Percentiles rank a stretch among this genome's conserved stretches.
These are phyloP conservation scores for Ophiostoma sp. DNA, from an alignment of 2,329 filamentous ascomycete genomes.

Conservation along the genomic window DNA sequence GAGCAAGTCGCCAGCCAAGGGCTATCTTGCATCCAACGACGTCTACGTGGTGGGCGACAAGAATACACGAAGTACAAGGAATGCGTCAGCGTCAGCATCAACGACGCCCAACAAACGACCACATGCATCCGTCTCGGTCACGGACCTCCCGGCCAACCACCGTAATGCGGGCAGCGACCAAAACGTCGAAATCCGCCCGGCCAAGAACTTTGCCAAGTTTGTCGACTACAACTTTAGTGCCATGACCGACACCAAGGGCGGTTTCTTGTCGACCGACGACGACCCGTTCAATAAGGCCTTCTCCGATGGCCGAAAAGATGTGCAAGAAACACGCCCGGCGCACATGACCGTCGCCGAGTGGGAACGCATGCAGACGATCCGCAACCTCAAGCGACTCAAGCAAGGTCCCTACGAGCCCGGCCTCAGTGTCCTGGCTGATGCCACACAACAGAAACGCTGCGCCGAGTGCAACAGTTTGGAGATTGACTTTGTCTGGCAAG, in stretches of 20 bases:
- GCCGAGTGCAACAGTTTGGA: constrained; percentile 80
- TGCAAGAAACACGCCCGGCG: constrained; percentile 64
- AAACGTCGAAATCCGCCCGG: constrained; percentile 62
- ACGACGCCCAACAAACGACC: constrained; percentile 62
- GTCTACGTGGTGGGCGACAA: constrained; percentile 53
- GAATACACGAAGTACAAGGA: not conserved
- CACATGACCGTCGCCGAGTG: constrained; percentile 90
- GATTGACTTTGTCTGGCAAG: constrained; percentile 94
- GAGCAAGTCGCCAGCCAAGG: constrained; percentile 55
- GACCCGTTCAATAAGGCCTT: constrained; percentile 85
- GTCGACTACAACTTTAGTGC: constrained; percentile 98
- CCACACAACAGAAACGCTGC: constrained; percentile 69
- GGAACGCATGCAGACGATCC: constrained; percentile 78
- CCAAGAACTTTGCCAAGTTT: constrained; percentile 86
- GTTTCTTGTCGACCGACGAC: constrained; percentile 86
- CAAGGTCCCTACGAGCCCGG: constrained; percentile 86
- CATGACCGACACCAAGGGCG: constrained; percentile 97
- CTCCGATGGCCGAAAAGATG: constrained; percentile 42
- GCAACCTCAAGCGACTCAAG: constrained; percentile 70
- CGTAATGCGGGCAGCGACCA: constrained; percentile 63
- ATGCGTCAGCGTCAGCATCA: not conserved
- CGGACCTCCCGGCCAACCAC: constrained; percentile 56
- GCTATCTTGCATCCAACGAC: constrained; percentile 69
- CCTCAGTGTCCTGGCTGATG: constrained; percentile 69
- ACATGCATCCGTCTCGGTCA: constrained; percentile 61